Evolutionary conservation across 345 rosid species (phyloP).

Genomic region (Camelina laxa): DNA sequence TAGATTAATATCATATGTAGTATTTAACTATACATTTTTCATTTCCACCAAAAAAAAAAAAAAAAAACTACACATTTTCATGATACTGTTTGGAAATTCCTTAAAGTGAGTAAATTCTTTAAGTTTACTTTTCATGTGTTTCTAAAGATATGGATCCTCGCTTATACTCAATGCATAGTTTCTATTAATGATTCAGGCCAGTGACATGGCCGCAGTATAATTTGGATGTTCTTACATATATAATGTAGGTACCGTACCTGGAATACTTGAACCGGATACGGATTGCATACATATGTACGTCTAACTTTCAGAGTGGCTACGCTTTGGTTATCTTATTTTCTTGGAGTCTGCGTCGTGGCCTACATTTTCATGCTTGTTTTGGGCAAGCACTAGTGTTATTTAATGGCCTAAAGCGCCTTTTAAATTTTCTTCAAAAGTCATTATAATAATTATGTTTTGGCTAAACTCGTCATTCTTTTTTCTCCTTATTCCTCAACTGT

Average conservation of each 20-base stretch:
- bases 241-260: neutral
- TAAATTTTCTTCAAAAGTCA: neutral
- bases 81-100: no score
- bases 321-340: constrained; percentile 12
- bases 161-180: no score
- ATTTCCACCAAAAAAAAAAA: no score
- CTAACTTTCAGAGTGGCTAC: neutral
- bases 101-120: no score
- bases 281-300: neutral
- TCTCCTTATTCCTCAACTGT: constrained; percentile 6
- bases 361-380: constrained; percentile 32
- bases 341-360: constrained; percentile 24
- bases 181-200: no score
- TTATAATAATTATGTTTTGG: constrained; percentile 3
- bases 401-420: constrained; percentile 27
- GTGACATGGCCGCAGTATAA: neutral
- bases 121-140: no score
- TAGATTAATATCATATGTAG: no score
- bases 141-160: no score
- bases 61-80: no score
- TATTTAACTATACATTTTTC: no score
- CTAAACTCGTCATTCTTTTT: neutral
- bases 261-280: neutral
- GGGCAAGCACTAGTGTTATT: neutral
- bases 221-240: neutral